Conservation (phyloP, 2,329 filamentous ascomycete genomes). For the Aspergillus unguis region DNA sequence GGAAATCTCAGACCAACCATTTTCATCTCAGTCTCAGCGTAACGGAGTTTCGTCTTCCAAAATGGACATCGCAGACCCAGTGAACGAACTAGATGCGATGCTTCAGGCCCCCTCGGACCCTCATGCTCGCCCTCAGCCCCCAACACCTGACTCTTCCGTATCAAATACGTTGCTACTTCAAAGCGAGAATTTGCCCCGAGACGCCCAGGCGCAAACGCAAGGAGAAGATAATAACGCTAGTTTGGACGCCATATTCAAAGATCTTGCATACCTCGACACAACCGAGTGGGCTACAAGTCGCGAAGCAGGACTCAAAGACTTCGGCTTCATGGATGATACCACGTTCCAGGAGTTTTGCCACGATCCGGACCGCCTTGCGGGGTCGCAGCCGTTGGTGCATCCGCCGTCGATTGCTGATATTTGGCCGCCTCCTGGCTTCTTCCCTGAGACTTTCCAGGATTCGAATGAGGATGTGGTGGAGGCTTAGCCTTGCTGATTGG, state of each 20-base stretch:
- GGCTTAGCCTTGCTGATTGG: background rate
- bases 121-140: conserved; percentile 30
- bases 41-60: conserved; percentile 11
- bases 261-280: conserved; percentile 45
- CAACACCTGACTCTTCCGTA: conserved; percentile 33
- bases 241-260: conserved; percentile 45
- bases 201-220: background rate
- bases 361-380: conserved; percentile 41
- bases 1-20: conserved; percentile 27
- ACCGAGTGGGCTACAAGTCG: conserved; percentile 44
- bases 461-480: conserved; percentile 21
- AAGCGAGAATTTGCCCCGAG: too few species aligned
- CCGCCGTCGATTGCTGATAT: conserved; percentile 42
- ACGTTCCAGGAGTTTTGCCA: conserved; percentile 47
- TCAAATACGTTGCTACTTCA: conserved; percentile 22
- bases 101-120: conserved; percentile 19
- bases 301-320: conserved; percentile 42
- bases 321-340: conserved; percentile 43
- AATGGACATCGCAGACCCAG: conserved; percentile 23
- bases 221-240: conserved; percentile 22
- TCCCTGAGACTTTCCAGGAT: conserved; percentile 40
- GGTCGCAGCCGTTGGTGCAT: conserved; percentile 35
- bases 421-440: conserved; percentile 43
- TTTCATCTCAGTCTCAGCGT: conserved; percentile 12
- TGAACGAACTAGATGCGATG: conserved; percentile 20